Percentiles rank a stretch among this genome's conserved stretches.
Conservation (phyloP, 2,329 filamentous ascomycete species). For the Microsporum ferrugineum region DNA sequence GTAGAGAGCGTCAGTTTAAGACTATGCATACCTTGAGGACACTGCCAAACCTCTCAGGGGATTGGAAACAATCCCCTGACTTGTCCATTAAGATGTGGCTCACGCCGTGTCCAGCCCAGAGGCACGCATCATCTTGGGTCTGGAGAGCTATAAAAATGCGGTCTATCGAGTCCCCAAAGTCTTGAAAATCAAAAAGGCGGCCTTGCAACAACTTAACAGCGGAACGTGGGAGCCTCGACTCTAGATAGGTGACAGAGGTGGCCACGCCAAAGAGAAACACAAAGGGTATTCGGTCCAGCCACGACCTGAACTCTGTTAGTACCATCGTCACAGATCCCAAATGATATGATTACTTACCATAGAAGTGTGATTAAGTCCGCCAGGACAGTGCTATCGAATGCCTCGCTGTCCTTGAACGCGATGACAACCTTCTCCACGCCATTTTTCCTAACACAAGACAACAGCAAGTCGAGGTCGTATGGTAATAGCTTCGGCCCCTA, state of each 20-base stretch:
- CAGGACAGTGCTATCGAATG: conserved; percentile 35
- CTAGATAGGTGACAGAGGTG: conserved; percentile 52
- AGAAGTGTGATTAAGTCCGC: conserved; percentile 36
- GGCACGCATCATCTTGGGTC: conserved; percentile 22
- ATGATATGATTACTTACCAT: conserved; percentile 28
- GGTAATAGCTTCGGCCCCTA: conserved; percentile 33
- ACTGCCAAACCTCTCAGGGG: conserved; percentile 43
- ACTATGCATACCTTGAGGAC: conserved; percentile 36
- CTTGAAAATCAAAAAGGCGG: conserved; percentile 42
- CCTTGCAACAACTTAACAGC: conserved; percentile 44
- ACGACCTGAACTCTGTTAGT: conserved; percentile 37
- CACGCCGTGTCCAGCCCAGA: conserved; percentile 46
- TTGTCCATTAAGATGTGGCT: conserved; percentile 43
- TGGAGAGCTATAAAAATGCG: conserved; percentile 33
- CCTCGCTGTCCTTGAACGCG: conserved; percentile 37
- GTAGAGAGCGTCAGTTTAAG: background rate
- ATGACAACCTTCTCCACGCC: conserved; percentile 31
- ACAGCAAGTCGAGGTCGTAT: conserved; percentile 37
- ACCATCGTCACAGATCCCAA: background rate
- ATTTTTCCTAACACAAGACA: conserved; percentile 32
- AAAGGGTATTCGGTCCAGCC: conserved; percentile 51
- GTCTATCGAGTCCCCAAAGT: conserved; percentile 38
- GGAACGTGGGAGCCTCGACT: conserved; percentile 45
- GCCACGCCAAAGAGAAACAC: conserved; percentile 49
- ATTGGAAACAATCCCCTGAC: conserved; percentile 50